Base-by-base conservation (phyloP, 2,329 filamentous ascomycete genomes). In the Acephala macrosclerotiorum region DNA sequence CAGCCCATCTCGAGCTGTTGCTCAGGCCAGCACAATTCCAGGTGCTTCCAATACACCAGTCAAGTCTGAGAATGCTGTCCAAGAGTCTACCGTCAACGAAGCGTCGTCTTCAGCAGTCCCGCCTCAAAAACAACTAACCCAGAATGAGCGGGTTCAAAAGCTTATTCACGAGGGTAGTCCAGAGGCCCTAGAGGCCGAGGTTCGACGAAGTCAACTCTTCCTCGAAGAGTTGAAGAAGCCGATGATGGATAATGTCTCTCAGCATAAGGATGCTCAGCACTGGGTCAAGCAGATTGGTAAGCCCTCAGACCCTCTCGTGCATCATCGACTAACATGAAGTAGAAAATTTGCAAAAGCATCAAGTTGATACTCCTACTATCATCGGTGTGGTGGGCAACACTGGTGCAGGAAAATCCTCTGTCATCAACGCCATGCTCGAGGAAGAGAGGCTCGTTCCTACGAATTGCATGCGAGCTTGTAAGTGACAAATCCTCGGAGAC, bases 391-490 rank as follows among this genome's bases (percentile, higher is more conserved):
- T 74, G 18, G 72, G 72, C 2, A 72, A 71, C 58, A 74, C 71
- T 20, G 73, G 73, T n/a, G 70, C 71, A 22, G 73, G 72, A 2
- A 74, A 74, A 47, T 66, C 58, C 38, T 71, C 68, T 60, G 62
- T 73, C 9, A 73, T 74, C 4, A 74, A 74, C 58, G 72, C 71
- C 18, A 67, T 84, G 69, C 76, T 84, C 3, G 80, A 83, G 59
- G 81, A 83, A 68, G 82, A 84, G 68, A 77, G 80, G 8, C 72
- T 84, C 0, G 79, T 83, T 0, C 81, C 81, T 0, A 83, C 66
- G 1, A 70, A 71, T 58, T 69, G 69, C 18, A 66, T 67, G 66
- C 40, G 80, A 42, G 81, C 81, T 33, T 4, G 29, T 33, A 33
- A 4, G 29, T 83, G n/a, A n/a, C n/a, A n/a, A n/a, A n/a, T n/a